phyloP scores from a whole-genome alignment of 2,329 filamentous ascomycete species.

The Clonostachys rhizophaga region DNA sequence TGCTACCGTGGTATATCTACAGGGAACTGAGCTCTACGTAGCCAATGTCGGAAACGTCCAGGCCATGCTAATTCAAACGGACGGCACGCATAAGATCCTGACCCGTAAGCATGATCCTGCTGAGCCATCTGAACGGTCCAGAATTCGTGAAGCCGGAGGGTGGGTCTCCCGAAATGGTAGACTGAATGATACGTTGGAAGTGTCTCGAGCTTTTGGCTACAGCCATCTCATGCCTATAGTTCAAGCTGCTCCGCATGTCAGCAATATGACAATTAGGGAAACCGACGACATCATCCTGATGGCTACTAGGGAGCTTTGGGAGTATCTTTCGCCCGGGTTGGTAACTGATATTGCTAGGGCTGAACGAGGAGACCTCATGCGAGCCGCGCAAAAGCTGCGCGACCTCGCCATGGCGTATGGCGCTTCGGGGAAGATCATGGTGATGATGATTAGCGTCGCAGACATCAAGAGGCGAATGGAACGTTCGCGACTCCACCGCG shows the following conservation, averaged over 20 bases:
- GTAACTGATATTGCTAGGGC: constrained; percentile 87
- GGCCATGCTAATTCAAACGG: constrained; percentile 89
- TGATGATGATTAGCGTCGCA: constrained; percentile 94
- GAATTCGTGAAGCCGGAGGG: constrained; percentile 90
- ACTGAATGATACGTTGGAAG: constrained; percentile 84
- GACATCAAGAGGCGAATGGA: constrained; percentile 82
- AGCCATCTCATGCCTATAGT: constrained; percentile 89
- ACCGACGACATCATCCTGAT: constrained; percentile 92
- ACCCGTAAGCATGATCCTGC: constrained; percentile 93
- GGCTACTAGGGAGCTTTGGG: constrained; percentile 91
- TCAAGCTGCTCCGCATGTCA: constrained; percentile 83
- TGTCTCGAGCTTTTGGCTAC: constrained; percentile 94
- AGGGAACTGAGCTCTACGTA: constrained; percentile 85
- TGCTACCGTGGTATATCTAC: constrained; percentile 85
- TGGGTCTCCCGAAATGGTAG: constrained; percentile 94
- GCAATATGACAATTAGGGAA: constrained; percentile 73
- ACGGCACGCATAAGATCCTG: constrained; percentile 76
- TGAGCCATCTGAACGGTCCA: constrained; percentile 74
- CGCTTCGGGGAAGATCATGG: constrained; percentile 92
- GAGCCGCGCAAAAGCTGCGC: constrained; percentile 87
- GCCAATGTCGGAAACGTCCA: constrained; percentile 95
- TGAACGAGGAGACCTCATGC: constrained; percentile 87
- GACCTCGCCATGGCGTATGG: constrained; percentile 96
- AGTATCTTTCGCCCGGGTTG: constrained; percentile 83
- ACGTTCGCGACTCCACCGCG: constrained; percentile 66